These are phyloP conservation scores for Botrytis hyacinthi DNA, from an alignment of 2,329 filamentous ascomycete genomes.

Conservation along the genomic window DNA sequence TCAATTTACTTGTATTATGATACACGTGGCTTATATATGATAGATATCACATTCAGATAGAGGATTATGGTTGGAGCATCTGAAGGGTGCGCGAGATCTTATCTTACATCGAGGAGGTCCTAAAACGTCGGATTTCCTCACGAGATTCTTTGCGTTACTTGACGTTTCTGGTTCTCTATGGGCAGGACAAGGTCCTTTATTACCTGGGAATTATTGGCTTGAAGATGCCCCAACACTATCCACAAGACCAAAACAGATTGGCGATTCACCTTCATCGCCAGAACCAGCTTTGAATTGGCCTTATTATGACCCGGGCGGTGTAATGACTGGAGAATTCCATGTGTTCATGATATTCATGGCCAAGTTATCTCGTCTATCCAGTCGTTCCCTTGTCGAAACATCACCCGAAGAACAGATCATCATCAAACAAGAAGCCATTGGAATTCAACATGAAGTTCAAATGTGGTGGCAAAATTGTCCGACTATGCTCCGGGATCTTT, in stretches of 20 bases:
- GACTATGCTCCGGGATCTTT: constrained; percentile 31
- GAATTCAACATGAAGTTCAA: constrained; percentile 29
- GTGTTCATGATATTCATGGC: constrained; percentile 37
- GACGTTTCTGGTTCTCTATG: constrained; percentile 36
- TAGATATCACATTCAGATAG: constrained; percentile 36
- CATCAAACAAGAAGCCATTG: constrained; percentile 25
- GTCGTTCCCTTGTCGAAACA: constrained; percentile 31
- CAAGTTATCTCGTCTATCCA: constrained; percentile 33
- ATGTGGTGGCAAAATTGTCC: constrained; percentile 35
- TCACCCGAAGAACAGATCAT: constrained; percentile 24
- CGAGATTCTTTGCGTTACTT: constrained; percentile 36
- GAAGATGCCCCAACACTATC: constrained; percentile 23
- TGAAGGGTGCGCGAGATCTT: constrained; percentile 36
- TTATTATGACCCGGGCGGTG: constrained; percentile 34
- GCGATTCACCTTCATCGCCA: neutral
- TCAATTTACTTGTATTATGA: neutral
- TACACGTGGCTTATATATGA: constrained; percentile 15
- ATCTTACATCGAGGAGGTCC: constrained; percentile 36
- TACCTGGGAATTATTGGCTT: constrained; percentile 38
- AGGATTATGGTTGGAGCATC: constrained; percentile 35
- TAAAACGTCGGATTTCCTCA: constrained; percentile 32
- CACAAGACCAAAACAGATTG: constrained; percentile 4
- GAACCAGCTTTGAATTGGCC: constrained; percentile 29
- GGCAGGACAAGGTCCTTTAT: constrained; percentile 33
- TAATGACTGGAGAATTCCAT: constrained; percentile 35